phyloP scores from a whole-genome alignment of 306 rosid genomes.

The Gastrolobium villosum region DNA sequence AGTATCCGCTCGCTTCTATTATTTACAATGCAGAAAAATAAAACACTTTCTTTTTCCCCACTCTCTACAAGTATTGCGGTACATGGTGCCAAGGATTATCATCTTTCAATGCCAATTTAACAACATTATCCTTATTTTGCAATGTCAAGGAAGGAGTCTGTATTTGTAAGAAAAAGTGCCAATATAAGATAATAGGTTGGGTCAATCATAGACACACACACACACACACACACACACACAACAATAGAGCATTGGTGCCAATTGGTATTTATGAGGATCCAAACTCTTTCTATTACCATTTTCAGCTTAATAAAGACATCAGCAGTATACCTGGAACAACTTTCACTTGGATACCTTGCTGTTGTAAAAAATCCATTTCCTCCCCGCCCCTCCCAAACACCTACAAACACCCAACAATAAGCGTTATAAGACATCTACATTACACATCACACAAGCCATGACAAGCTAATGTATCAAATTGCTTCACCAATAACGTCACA shows the following conservation, averaged over 20 bases:
- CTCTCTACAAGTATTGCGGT: neutral
- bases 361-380: slow-evolving; percentile 98
- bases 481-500: neutral
- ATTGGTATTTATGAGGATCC: slow-evolving; percentile 19
- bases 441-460: slow-evolving; percentile 5
- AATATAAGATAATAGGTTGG: neutral
- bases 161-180: neutral
- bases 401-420: slow-evolving; percentile 53
- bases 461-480: slow-evolving; percentile 16
- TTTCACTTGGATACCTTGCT: slow-evolving; percentile 88
- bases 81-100: neutral
- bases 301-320: slow-evolving; percentile 37
- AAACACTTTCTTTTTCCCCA: neutral
- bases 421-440: neutral
- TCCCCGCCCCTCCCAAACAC: slow-evolving; percentile 99
- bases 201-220: slow-evolving; percentile 1
- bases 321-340: slow-evolving; percentile 86
- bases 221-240: neutral
- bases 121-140: neutral
- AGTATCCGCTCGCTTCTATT: neutral
- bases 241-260: slow-evolving; percentile 17
- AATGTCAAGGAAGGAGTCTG: neutral
- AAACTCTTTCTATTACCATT: neutral
- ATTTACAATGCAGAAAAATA: neutral
- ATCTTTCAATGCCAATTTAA: slow-evolving; percentile 26